phyloP scores from a whole-genome alignment of 805 yeast genomes.

The Komagataella phaffii region DNA sequence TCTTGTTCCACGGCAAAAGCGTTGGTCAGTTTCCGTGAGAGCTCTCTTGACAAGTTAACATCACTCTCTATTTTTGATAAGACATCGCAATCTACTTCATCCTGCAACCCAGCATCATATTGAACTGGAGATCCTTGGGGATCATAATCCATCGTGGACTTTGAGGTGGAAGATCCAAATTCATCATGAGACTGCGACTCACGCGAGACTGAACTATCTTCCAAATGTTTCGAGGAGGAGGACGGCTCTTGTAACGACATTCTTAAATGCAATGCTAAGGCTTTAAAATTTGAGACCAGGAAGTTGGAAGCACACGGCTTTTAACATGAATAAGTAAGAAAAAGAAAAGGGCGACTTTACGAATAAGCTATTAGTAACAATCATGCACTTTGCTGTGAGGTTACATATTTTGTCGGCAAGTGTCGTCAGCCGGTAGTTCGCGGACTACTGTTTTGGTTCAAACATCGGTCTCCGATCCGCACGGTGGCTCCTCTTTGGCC shows the following conservation, averaged over 20 bases:
- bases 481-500: neutral
- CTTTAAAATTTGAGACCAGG: neutral
- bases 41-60: slow-evolving; percentile 4
- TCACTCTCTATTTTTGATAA: neutral
- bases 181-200: neutral
- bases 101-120: neutral
- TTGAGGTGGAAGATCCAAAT: neutral
- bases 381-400: neutral
- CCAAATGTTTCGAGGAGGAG: neutral
- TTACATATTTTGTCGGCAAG: neutral
- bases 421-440: neutral
- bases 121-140: neutral
- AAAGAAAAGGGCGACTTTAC: neutral
- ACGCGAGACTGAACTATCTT: neutral
- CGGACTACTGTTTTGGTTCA: neutral
- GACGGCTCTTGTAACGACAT: neutral
- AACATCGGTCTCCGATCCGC: neutral
- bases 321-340: neutral
- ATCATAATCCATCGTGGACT: neutral
- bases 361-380: neutral
- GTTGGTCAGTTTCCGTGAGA: slow-evolving; percentile 30
- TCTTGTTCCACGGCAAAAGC: slow-evolving; percentile 17
- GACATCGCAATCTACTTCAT: neutral
- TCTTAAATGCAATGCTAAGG: neutral
- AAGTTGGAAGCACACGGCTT: neutral